Percentiles rank a stretch among this genome's conserved stretches.
These are phyloP conservation scores for Trichoderma erinaceum DNA, from an alignment of 495 filamentous ascomycete genomes.

Conservation along the genomic window DNA sequence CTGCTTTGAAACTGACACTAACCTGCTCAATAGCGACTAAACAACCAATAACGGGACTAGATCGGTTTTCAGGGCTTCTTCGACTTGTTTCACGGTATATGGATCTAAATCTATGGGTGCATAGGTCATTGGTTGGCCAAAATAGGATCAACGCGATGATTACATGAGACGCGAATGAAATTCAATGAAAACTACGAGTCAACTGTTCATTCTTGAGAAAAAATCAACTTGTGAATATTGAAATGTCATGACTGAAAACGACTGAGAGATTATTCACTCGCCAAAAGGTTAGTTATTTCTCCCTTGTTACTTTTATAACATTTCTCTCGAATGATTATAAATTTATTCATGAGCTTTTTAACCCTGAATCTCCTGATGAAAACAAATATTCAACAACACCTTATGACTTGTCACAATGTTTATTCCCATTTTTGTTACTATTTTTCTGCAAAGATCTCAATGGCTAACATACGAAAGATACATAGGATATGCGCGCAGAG, in stretches of 20 bases:
- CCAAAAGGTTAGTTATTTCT: constrained; percentile 39
- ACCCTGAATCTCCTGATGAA: constrained; percentile 45
- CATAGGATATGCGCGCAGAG: neutral
- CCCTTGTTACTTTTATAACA: constrained; percentile 14
- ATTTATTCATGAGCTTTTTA: constrained; percentile 51
- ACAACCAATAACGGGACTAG: constrained; percentile 23
- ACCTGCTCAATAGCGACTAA: constrained; percentile 38
- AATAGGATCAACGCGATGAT: constrained; percentile 19
- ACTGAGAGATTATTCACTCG: neutral
- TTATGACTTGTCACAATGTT: constrained; percentile 33
- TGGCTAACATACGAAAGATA: constrained; percentile 26
- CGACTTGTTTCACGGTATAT: constrained; percentile 30
- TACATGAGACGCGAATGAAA: constrained; percentile 17
- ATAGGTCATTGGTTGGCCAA: constrained; percentile 44
- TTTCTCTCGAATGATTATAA: constrained; percentile 47
- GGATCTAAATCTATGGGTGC: constrained; percentile 32
- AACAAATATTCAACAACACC: constrained; percentile 41
- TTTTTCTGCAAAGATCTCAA: constrained; percentile 23
- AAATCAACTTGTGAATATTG: constrained; percentile 2
- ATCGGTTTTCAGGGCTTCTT: constrained; percentile 23
- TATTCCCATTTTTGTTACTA: constrained; percentile 18
- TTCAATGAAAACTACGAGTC: constrained; percentile 7
- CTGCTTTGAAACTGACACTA: constrained; percentile 2
- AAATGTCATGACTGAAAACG: constrained; percentile 1
- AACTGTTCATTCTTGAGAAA: neutral